Evolutionary conservation across 176 grass and related monocot genomes (phyloP).

Genomic region (Triticum timopheevii): DNA sequence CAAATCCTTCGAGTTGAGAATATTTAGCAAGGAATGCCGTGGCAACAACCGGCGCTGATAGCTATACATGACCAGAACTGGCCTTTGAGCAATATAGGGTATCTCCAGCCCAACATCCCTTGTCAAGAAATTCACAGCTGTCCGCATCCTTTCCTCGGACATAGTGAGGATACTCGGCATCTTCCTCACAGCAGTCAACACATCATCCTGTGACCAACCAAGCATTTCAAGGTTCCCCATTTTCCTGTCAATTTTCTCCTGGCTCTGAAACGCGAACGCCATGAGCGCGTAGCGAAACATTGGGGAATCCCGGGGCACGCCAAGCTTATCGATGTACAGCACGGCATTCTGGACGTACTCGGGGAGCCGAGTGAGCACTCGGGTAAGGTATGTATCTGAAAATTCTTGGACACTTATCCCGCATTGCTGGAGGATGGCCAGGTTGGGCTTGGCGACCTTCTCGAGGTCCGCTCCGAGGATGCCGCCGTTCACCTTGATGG

Average conservation of each 20-base stretch:
- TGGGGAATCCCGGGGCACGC: background rate
- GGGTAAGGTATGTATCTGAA: background rate
- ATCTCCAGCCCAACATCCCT: conserved; percentile 37
- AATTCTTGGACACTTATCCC: background rate
- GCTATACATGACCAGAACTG: conserved; percentile 30
- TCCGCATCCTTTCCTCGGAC: conserved; percentile 1
- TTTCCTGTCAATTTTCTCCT: background rate
- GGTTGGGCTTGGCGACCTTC: conserved; percentile 31
- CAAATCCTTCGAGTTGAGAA: conserved; percentile 21
- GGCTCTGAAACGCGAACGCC: background rate
- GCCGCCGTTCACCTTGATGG: background rate
- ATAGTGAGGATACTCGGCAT: background rate
- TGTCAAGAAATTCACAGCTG: conserved; percentile 1
- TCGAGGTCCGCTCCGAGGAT: background rate
- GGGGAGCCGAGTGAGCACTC: background rate
- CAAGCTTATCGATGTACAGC: background rate
- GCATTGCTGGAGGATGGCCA: conserved; percentile 22
- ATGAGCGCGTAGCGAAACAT: background rate
- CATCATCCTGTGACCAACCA: conserved; percentile 4
- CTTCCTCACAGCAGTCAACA: background rate
- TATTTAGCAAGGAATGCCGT: conserved; percentile 25
- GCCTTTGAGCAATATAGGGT: conserved; percentile 8
- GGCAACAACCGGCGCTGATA: conserved; percentile 38
- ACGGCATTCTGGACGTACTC: background rate
- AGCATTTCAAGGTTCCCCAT: background rate